phyloP scores from a whole-genome alignment of 2,329 filamentous ascomycete genomes.

The Raffaelea deltoideospora region DNA sequence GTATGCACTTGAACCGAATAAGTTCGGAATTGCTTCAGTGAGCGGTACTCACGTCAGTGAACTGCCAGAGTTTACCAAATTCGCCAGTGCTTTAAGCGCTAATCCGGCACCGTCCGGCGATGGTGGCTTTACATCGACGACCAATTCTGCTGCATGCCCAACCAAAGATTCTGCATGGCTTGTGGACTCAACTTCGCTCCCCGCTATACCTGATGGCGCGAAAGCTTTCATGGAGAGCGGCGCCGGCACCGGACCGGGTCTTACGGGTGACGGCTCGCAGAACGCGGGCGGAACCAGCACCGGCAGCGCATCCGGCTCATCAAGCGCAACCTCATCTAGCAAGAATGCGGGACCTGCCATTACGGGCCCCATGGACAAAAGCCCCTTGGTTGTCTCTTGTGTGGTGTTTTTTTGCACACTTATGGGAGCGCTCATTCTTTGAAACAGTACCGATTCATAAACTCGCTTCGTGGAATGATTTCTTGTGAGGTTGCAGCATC shows the following conservation, averaged over 20 bases:
- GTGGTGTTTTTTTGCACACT: constrained; percentile 21
- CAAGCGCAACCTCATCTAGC: constrained; percentile 18
- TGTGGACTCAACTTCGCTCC: constrained; percentile 32
- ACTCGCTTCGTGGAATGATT: too few species aligned
- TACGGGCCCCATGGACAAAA: constrained; percentile 20
- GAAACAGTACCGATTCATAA: too few species aligned
- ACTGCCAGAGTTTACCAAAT: constrained; percentile 44
- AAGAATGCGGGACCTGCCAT: constrained; percentile 15
- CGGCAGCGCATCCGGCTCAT: constrained; percentile 21
- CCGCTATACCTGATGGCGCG: constrained; percentile 34
- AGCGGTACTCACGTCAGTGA: constrained; percentile 37
- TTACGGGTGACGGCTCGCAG: constrained; percentile 38
- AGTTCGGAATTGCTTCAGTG: constrained; percentile 67
- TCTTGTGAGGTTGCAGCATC: too few species aligned
- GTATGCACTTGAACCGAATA: constrained; percentile 66
- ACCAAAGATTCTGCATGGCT: constrained; percentile 32
- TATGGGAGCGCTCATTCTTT: constrained; percentile 24
- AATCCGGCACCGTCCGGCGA: constrained; percentile 35
- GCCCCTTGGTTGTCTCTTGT: constrained; percentile 19
- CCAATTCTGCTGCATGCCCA: constrained; percentile 32
- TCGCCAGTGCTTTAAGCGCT: constrained; percentile 30
- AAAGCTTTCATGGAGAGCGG: constrained; percentile 37
- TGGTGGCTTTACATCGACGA: constrained; percentile 33
- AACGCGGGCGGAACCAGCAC: constrained; percentile 32
- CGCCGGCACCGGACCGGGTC: constrained; percentile 37